Evolutionary conservation across 352 stramenopile species (phyloP).

Genomic region (Globisporangium barbulae): DNA sequence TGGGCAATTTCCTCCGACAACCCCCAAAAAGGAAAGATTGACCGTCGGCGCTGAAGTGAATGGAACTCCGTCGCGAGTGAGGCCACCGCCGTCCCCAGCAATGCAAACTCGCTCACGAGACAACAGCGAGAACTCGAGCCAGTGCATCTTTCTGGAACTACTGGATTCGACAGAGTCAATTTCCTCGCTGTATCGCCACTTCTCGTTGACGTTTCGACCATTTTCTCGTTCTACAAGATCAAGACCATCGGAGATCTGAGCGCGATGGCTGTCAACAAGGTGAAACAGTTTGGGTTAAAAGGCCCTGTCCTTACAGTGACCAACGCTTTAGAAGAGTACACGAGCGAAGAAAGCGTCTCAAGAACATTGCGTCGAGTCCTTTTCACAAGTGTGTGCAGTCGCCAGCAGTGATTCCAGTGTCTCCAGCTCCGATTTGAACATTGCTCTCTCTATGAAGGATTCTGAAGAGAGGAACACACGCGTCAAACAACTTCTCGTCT

Average conservation of each 20-base stretch:
- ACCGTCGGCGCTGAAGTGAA: neutral
- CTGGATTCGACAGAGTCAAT: conserved; percentile 46
- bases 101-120: neutral
- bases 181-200: conserved; percentile 39
- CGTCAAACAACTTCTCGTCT: conserved; percentile 13
- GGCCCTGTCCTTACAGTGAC: conserved; percentile 48
- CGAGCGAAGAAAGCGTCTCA: conserved; percentile 32
- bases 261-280: conserved; percentile 37
- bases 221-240: conserved; percentile 70
- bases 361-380: conserved; percentile 32
- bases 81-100: neutral
- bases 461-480: conserved; percentile 31
- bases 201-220: conserved; percentile 48
- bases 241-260: conserved; percentile 69
- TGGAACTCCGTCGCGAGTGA: neutral
- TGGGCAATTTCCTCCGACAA: conserved; percentile 5
- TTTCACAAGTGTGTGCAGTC: conserved; percentile 29
- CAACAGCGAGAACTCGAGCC: conserved; percentile 10
- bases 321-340: conserved; percentile 55
- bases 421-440: conserved; percentile 18
- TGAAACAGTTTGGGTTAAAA: conserved; percentile 60
- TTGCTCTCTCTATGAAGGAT: conserved; percentile 33
- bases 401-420: conserved; percentile 14
- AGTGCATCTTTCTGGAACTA: conserved; percentile 47
- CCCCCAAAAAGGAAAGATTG: neutral